Percentiles rank a stretch among this genome's conserved stretches.
phyloP scores from a whole-genome alignment of 2,329 filamentous ascomycete genomes.

The Sclerotinia spermophila region DNA sequence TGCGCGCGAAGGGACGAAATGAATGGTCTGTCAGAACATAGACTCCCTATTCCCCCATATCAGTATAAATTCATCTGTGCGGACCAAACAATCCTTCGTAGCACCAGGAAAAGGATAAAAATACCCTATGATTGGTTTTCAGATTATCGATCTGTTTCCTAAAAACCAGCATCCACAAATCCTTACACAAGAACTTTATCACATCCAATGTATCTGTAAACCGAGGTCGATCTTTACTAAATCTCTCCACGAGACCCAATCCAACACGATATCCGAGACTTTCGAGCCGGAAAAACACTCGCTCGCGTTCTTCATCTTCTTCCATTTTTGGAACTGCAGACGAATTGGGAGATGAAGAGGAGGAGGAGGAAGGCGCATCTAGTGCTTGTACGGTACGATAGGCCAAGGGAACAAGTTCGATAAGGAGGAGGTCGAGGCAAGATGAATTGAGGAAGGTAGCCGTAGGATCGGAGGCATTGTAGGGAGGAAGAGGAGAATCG shows the following conservation, averaged over 20 bases:
- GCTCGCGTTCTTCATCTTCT: constrained; percentile 79
- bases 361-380: constrained; percentile 43
- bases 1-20: constrained; percentile 83
- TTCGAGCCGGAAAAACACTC: constrained; percentile 81
- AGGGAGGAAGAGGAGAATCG: constrained; percentile 64
- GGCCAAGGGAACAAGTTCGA: constrained; percentile 93
- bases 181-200: constrained; percentile 98
- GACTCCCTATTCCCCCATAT: constrained; percentile 60
- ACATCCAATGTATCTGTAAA: constrained; percentile 91
- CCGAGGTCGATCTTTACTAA: constrained; percentile 77
- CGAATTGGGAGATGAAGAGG: not conserved
- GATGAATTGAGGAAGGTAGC: constrained; percentile 77
- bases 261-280: constrained; percentile 86
- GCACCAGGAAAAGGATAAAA: constrained; percentile 26
- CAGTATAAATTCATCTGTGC: not conserved
- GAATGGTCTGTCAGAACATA: constrained; percentile 93
- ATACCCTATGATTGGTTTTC: constrained; percentile 91
- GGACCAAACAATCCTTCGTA: not conserved
- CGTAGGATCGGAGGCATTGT: constrained; percentile 68
- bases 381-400: constrained; percentile 75
- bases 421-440: constrained; percentile 89
- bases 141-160: constrained; percentile 97
- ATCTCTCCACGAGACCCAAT: constrained; percentile 84
- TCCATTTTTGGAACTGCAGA: constrained; percentile 46
- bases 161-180: constrained; percentile 92